Percentiles rank a stretch among this genome's conserved stretches.
phyloP scores from a whole-genome alignment of 2,329 filamentous ascomycete genomes.

The Pezicula rhizophila region DNA sequence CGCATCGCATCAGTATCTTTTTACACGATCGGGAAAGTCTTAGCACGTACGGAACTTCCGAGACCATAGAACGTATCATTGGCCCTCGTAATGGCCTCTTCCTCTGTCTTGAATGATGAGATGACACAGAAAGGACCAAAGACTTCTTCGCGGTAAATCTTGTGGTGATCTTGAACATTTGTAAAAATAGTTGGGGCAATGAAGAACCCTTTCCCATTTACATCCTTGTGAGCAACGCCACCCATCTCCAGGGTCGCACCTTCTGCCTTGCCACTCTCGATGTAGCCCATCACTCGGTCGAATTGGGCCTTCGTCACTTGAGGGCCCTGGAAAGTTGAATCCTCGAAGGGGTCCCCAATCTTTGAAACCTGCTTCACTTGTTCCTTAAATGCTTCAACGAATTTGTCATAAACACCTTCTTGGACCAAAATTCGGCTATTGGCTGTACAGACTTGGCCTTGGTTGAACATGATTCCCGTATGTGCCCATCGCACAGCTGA shows the following conservation, averaged over 20 bases:
- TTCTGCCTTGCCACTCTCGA: constrained; percentile 55
- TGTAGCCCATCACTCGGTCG: constrained; percentile 58
- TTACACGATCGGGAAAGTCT: too few relatives aligned
- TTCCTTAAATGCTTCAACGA: constrained; percentile 55
- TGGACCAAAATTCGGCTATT: constrained; percentile 58
- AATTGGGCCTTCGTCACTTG: constrained; percentile 64
- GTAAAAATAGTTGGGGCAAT: constrained; percentile 47
- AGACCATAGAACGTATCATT: constrained; percentile 62
- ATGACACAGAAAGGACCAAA: constrained; percentile 65
- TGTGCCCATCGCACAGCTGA: constrained; percentile 62
- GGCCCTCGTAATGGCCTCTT: constrained; percentile 54
- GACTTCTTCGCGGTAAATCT: constrained; percentile 55
- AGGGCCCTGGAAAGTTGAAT: constrained; percentile 64
- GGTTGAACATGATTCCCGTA: constrained; percentile 32
- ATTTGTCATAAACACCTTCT: constrained; percentile 49
- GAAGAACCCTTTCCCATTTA: constrained; percentile 50
- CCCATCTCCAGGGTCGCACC: constrained; percentile 58
- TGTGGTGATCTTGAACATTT: constrained; percentile 42
- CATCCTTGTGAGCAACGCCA: constrained; percentile 52
- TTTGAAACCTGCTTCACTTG: constrained; percentile 47
- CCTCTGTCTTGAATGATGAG: constrained; percentile 61
- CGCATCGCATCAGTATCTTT: neutral
- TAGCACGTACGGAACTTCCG: constrained; percentile 28
- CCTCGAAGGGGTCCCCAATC: constrained; percentile 63
- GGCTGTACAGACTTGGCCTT: constrained; percentile 57